A percentile compares a stretch with the other conserved stretches of the same genome.
Conservation (phyloP, 1,284 basidiomycete genomes). For the Cryptococcus jaspeensis region DNA sequence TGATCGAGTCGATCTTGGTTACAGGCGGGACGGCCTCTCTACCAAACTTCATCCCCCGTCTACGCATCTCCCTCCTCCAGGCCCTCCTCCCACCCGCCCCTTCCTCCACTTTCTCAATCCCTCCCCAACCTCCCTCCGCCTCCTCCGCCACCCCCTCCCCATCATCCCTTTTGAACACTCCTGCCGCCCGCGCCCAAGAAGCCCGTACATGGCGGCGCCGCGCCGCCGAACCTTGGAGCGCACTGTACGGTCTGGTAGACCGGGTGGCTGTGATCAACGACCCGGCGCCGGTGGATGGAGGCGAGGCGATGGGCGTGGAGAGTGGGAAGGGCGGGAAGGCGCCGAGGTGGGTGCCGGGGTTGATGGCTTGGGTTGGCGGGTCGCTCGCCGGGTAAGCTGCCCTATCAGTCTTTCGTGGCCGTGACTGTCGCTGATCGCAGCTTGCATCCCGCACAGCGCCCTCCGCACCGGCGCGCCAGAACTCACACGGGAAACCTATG, state of each 20-base stretch:
- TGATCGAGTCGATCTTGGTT: slow-evolving; percentile 78
- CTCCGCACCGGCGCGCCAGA: slow-evolving; percentile 82
- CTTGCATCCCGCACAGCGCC: slow-evolving; percentile 51
- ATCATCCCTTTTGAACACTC: slow-evolving; percentile 17
- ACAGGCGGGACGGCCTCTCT: slow-evolving; percentile 87
- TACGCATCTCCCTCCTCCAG: slow-evolving; percentile 70
- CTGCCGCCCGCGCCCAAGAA: slow-evolving; percentile 4
- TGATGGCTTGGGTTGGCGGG: slow-evolving; percentile 88
- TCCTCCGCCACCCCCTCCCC: slow-evolving; percentile 22
- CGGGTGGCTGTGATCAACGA: slow-evolving; percentile 81
- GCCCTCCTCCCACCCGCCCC: slow-evolving; percentile 58
- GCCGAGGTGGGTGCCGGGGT: slow-evolving; percentile 75
- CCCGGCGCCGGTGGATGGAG: slow-evolving; percentile 53
- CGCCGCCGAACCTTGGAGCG: slow-evolving; percentile 67
- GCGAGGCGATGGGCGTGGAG: slow-evolving; percentile 49
- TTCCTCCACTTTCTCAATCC: slow-evolving; percentile 24
- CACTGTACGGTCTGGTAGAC: slow-evolving; percentile 65
- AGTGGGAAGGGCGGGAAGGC: slow-evolving; percentile 69
- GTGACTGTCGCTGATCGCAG: background rate
- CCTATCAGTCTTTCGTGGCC: background rate
- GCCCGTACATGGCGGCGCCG: slow-evolving; percentile 25
- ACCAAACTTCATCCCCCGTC: slow-evolving; percentile 83
- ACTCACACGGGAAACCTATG: slow-evolving; percentile 71
- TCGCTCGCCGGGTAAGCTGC: slow-evolving; percentile 75
- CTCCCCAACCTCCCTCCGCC: slow-evolving; percentile 23